Evolutionary conservation across 2,329 filamentous ascomycete species (phyloP).

Genomic region (Aspergillus awamori): DNA sequence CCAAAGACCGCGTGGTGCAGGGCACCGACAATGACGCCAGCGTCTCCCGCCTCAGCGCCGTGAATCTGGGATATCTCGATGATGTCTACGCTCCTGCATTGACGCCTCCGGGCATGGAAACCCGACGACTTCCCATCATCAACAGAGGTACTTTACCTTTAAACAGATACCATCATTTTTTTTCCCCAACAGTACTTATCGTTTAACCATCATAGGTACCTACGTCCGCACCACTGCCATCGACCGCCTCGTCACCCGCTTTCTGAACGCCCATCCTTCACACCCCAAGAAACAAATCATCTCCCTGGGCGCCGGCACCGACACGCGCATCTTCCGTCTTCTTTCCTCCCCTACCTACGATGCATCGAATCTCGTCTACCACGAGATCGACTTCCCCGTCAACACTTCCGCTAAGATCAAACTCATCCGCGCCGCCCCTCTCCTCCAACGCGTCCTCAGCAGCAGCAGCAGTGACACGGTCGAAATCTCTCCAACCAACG

Average conservation of each 20-base stretch:
- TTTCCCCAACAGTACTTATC: not conserved
- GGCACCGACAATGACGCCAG: conserved; percentile 91
- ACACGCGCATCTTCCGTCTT: conserved; percentile 83
- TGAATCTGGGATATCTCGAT: conserved; percentile 79
- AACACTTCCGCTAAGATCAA: conserved; percentile 70
- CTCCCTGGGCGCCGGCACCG: conserved; percentile 89
- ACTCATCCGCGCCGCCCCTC: conserved; percentile 38
- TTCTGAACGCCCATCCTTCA: conserved; percentile 55
- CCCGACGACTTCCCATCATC: conserved; percentile 82
- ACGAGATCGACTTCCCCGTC: conserved; percentile 85
- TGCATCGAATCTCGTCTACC: conserved; percentile 66
- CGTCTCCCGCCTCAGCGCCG: conserved; percentile 83
- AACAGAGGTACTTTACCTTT: conserved; percentile 69
- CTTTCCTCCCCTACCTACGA: conserved; percentile 51
- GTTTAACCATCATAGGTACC: conserved; percentile 64
- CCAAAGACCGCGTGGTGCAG: conserved; percentile 76
- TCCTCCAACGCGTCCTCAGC: conserved; percentile 36
- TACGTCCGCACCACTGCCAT: conserved; percentile 86
- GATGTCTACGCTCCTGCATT: conserved; percentile 78
- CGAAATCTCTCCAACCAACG: conserved; percentile 40
- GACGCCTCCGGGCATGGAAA: conserved; percentile 53
- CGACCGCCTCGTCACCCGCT: conserved; percentile 73
- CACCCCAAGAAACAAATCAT: conserved; percentile 68
- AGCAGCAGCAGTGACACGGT: conserved; percentile 33
- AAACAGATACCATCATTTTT: not conserved